phyloP scores from a whole-genome alignment of 1,284 basidiomycete species.

The Heliocybe sulcata region DNA sequence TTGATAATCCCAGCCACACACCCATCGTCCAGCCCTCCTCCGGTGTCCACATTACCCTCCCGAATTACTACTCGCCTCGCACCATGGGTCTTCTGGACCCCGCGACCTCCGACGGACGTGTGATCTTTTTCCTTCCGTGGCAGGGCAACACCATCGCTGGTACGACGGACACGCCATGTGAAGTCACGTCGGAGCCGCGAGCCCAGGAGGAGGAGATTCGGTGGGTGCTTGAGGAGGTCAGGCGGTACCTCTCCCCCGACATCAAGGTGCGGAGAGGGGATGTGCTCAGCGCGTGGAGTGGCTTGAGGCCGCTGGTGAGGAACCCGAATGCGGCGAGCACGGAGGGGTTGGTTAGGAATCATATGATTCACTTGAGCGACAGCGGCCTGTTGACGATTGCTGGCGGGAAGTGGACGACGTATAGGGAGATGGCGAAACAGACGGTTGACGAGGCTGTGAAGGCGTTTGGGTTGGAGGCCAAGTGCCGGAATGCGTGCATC shows the following conservation, averaged over 20 bases:
- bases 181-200: slow-evolving; percentile 73
- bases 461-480: slow-evolving; percentile 60
- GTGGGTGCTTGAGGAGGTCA: slow-evolving; percentile 92
- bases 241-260: slow-evolving; percentile 86
- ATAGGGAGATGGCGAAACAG: slow-evolving; percentile 95
- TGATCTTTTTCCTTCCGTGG: slow-evolving; percentile 99
- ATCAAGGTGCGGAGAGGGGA: slow-evolving; percentile 95
- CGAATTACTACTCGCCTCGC: slow-evolving; percentile 94
- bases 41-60: slow-evolving; percentile 94
- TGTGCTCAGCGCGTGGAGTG: slow-evolving; percentile 94
- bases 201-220: slow-evolving; percentile 93
- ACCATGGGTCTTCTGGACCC: slow-evolving; percentile 96
- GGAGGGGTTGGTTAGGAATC: slow-evolving; percentile 88
- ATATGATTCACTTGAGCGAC: slow-evolving; percentile 84
- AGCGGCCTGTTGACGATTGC: slow-evolving; percentile 91
- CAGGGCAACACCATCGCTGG: slow-evolving; percentile 97
- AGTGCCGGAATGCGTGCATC: slow-evolving; percentile 59
- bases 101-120: slow-evolving; percentile 91
- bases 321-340: slow-evolving; percentile 80
- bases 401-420: slow-evolving; percentile 99
- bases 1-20: slow-evolving; percentile 79
- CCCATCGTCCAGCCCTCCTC: slow-evolving; percentile 91
- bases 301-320: slow-evolving; percentile 84
- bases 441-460: slow-evolving; percentile 87
- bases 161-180: slow-evolving; percentile 86